Percentiles rank a stretch among this genome's conserved stretches.
Conservation (phyloP, 1,139 yeast genomes). For the Suhomyces coccinellae region DNA sequence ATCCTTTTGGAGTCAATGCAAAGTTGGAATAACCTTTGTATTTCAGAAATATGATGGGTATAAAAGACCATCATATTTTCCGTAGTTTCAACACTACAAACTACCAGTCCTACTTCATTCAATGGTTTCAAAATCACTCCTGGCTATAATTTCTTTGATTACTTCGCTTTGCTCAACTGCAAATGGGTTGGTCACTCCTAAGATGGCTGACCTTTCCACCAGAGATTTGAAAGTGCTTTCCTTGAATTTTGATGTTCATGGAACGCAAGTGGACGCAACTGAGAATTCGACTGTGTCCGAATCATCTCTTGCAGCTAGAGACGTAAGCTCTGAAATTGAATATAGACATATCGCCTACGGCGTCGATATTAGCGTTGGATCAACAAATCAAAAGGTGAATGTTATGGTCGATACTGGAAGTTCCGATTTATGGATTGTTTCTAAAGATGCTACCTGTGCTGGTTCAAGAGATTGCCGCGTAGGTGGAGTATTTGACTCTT, state of each 20-base stretch:
- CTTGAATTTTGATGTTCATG: neutral
- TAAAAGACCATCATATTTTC: too few species aligned
- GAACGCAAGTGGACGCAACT: neutral
- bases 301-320: neutral
- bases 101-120: neutral
- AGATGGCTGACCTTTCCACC: neutral
- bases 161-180: neutral
- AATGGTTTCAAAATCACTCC: neutral
- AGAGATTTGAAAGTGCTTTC: constrained; percentile 1
- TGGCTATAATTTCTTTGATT: neutral
- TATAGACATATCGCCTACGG: too few species aligned
- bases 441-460: constrained; percentile 24
- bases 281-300: neutral
- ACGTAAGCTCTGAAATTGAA: neutral
- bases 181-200: neutral
- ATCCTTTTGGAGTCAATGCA: too few species aligned
- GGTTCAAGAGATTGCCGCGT: constrained; percentile 13
- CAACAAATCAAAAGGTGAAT: constrained; percentile 12
- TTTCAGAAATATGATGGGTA: too few species aligned
- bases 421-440: constrained; percentile 24
- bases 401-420: constrained; percentile 23
- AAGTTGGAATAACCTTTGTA: too few species aligned
- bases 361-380: constrained; percentile 13
- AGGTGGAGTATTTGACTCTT: constrained; percentile 13
- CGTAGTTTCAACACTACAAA: neutral